These are phyloP conservation scores for Rhodotorula babjevae DNA, from an alignment of 768 basidiomycete genomes.

Conservation along the genomic window DNA sequence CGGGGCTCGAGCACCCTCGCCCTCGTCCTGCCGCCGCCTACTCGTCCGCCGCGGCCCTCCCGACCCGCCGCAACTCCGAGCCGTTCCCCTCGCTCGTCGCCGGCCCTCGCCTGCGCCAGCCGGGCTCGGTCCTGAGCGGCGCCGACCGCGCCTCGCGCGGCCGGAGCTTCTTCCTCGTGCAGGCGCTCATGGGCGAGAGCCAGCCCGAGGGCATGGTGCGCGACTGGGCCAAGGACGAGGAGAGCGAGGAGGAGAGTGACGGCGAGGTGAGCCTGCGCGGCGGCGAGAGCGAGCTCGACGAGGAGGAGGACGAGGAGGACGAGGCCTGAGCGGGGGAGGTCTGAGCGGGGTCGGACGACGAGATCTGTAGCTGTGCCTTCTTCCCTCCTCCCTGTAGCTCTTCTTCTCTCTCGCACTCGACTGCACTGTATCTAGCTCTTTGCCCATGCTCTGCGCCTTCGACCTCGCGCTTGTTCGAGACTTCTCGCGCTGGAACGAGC, in stretches of 20 bases:
- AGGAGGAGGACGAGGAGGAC: constrained; percentile 17
- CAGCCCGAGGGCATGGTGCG: constrained; percentile 35
- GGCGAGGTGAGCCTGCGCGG: constrained; percentile 30
- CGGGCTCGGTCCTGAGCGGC: constrained; percentile 9
- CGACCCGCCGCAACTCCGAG: constrained; percentile 6
- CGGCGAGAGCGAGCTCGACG: constrained; percentile 16
- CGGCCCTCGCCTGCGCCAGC: not conserved
- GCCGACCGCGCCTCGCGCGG: constrained; percentile 22
- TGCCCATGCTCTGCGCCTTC: too few relatives aligned
- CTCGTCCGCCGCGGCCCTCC: not conserved
- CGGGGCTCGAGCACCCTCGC: too few relatives aligned
- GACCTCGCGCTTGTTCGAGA: too few relatives aligned
- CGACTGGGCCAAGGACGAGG: constrained; percentile 39
- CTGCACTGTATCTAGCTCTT: not conserved
- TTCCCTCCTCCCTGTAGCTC: not conserved
- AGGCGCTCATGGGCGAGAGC: constrained; percentile 31
- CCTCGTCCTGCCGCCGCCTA: too few relatives aligned
- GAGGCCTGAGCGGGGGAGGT: too few relatives aligned
- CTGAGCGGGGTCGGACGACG: too few relatives aligned
- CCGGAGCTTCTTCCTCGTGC: constrained; percentile 30
- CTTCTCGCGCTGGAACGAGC: too few relatives aligned
- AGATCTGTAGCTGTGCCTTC: not conserved
- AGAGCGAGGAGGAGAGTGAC: constrained; percentile 40
- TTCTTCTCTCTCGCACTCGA: not conserved
- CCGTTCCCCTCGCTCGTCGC: not conserved